These are phyloP conservation scores for Pseudotsuga menziesii DNA, from an alignment of 75 land plant species.

Conservation along the genomic window DNA sequence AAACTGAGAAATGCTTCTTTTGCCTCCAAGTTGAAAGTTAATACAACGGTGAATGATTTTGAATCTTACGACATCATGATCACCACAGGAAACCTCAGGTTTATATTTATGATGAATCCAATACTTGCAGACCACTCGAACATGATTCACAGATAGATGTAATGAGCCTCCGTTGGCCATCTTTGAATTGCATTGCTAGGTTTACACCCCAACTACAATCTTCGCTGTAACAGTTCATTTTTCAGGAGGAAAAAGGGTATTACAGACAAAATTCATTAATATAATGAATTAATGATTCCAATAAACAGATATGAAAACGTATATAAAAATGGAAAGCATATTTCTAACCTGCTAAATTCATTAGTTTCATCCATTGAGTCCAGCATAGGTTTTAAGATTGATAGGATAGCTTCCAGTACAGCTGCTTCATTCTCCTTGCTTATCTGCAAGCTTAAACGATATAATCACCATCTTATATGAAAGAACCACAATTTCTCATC, in stretches of 20 bases:
- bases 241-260: background rate
- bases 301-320: background rate
- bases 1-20: background rate
- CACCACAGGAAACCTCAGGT: background rate
- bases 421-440: conserved; percentile 12
- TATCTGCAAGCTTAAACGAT: conserved; percentile 6
- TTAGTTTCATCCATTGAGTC: background rate
- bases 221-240: background rate
- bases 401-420: conserved; percentile 9
- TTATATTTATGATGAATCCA: background rate
- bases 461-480: background rate
- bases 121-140: background rate
- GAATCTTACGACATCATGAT: background rate
- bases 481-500: background rate
- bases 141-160: conserved; percentile 12
- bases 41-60: background rate
- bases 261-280: background rate
- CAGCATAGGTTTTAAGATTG: conserved; percentile 10
- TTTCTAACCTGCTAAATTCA: conserved; percentile 4
- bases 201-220: conserved; percentile 2
- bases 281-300: background rate
- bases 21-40: background rate
- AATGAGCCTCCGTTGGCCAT: background rate
- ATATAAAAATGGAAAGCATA: background rate
- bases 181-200: conserved; percentile 4